A percentile compares a stretch with the other conserved stretches of the same genome.
Conservation (phyloP, 768 basidiomycete genomes). For the Boletellus ananiceps region DNA sequence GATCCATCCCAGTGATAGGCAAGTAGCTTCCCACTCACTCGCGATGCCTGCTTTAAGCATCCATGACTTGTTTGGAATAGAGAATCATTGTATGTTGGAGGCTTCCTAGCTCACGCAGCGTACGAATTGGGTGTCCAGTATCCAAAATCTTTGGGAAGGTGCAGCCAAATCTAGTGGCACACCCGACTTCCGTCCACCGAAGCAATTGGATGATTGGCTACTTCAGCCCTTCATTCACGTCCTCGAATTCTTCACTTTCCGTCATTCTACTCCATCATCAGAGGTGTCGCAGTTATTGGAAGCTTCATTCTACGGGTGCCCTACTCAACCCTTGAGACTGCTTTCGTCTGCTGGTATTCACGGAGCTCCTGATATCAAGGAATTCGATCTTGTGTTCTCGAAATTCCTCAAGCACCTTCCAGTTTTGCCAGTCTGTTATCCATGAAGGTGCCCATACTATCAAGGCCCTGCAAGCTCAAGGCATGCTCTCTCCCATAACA, state of each 20-base stretch:
- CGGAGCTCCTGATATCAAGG: slow-evolving; percentile 58
- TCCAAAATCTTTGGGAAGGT: slow-evolving; percentile 32
- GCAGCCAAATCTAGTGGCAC: no score
- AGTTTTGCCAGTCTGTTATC: no score
- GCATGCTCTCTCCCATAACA: slow-evolving; percentile 67
- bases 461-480: slow-evolving; percentile 52
- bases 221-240: slow-evolving; percentile 1
- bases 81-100: slow-evolving; percentile 81
- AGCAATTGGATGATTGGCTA: not conserved
- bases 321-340: slow-evolving; percentile 53
- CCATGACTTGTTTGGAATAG: slow-evolving; percentile 70
- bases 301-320: slow-evolving; percentile 70
- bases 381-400: slow-evolving; percentile 60
- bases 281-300: slow-evolving; percentile 71
- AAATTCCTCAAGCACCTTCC: slow-evolving; percentile 78
- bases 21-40: no score
- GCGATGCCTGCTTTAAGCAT: no score
- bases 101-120: slow-evolving; percentile 71
- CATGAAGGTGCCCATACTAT: slow-evolving; percentile 43
- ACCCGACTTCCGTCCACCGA: not conserved
- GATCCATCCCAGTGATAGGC: no score
- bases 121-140: slow-evolving; percentile 76
- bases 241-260: slow-evolving; percentile 10
- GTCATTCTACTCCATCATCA: slow-evolving; percentile 59
- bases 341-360: slow-evolving; percentile 75